These are phyloP conservation scores for Suhomyces pyralidae DNA, from an alignment of 805 yeast species.

Conservation along the genomic window DNA sequence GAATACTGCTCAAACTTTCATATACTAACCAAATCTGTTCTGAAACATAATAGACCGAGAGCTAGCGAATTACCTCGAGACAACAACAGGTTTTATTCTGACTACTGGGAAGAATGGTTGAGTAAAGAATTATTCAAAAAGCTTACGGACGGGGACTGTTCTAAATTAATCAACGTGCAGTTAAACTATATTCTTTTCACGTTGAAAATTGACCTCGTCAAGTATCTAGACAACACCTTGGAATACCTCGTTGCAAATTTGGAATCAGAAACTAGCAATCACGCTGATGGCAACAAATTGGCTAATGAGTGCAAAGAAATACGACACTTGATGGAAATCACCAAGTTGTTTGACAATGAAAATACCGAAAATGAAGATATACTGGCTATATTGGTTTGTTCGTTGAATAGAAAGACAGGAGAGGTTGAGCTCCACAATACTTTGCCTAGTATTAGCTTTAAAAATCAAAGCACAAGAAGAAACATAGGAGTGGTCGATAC, in stretches of 20 bases:
- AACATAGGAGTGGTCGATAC: conserved; percentile 3
- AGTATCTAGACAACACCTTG: conserved; percentile 17
- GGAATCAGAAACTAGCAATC: background rate
- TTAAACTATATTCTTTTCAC: conserved; percentile 37
- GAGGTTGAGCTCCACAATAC: conserved; percentile 32
- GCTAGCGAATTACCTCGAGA: background rate
- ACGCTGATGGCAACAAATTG: background rate
- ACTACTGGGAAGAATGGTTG: conserved; percentile 31
- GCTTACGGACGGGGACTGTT: conserved; percentile 19
- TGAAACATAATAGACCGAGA: conserved; percentile 3
- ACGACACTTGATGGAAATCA: background rate
- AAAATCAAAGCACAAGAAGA: conserved; percentile 7
- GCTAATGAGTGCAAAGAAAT: conserved; percentile 1
- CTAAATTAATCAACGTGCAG: conserved; percentile 35
- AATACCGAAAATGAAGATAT: conserved; percentile 5
- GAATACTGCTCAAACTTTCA: conserved; percentile 17
- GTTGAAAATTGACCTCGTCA: conserved; percentile 25
- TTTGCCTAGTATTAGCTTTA: conserved; percentile 23
- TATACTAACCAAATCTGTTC: conserved; percentile 18
- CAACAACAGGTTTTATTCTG: background rate
- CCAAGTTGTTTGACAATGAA: conserved; percentile 2
- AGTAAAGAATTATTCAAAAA: conserved; percentile 23
- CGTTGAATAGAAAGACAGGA: conserved; percentile 37
- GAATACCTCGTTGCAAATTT: background rate
- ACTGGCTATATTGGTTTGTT: conserved; percentile 28